phyloP scores from a whole-genome alignment of 2,329 filamentous ascomycete species.

The Neofusicoccum laricinum region DNA sequence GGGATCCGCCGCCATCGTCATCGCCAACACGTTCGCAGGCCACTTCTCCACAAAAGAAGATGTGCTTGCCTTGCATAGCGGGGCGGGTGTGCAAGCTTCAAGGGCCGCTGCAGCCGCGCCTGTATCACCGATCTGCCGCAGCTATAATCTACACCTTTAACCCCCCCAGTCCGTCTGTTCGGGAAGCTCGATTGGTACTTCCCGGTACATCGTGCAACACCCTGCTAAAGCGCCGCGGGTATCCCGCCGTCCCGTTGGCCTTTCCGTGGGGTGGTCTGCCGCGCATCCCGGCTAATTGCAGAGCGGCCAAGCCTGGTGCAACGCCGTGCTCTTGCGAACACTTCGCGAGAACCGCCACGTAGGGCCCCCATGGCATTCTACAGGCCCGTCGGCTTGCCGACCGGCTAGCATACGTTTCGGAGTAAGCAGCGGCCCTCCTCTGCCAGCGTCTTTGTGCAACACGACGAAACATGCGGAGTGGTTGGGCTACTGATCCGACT shows the following conservation, averaged over 20 bases:
- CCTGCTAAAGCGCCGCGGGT: background rate
- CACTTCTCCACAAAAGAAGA: background rate
- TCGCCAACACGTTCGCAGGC: background rate
- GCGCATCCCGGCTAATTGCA: constrained; percentile 1
- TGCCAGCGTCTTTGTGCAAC: background rate
- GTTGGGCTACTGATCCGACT: background rate
- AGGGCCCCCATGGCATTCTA: background rate
- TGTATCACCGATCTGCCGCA: background rate
- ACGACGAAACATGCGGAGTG: background rate
- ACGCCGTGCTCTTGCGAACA: background rate
- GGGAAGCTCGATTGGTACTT: background rate
- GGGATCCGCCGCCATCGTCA: background rate
- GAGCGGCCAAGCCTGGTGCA: background rate
- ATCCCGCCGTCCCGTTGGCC: background rate
- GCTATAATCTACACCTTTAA: background rate
- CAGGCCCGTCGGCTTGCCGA: background rate
- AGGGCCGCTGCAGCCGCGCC: background rate
- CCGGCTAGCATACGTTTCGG: background rate
- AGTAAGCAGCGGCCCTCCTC: background rate
- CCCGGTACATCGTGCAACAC: background rate
- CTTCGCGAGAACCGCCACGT: background rate
- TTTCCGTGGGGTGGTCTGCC: background rate
- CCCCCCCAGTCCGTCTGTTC: background rate
- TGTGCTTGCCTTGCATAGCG: constrained; percentile 3
- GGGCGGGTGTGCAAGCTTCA: background rate